phyloP scores from a whole-genome alignment of 1,139 yeast genomes.

The Blastobotrys serpentis region DNA sequence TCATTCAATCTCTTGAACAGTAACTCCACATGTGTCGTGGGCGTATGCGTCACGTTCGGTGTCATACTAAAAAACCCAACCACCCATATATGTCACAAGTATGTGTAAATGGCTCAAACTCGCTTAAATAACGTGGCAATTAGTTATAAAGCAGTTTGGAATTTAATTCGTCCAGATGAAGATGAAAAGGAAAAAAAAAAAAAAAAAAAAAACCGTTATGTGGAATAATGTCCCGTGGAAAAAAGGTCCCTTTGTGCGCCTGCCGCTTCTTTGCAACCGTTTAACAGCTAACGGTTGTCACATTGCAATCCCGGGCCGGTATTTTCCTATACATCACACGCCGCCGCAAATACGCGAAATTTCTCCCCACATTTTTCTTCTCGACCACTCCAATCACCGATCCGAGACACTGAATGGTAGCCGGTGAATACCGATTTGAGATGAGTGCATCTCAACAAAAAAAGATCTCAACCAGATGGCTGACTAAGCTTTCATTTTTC shows the following conservation, averaged over 20 bases:
- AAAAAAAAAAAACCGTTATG: neutral
- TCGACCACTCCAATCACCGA: too few relatives aligned
- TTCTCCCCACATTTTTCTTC: neutral
- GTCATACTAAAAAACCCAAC: too few relatives aligned
- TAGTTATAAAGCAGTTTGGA: too few relatives aligned
- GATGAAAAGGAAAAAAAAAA: too few relatives aligned
- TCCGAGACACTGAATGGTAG: too few relatives aligned
- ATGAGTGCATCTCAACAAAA: neutral
- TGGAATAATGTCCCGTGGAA: neutral
- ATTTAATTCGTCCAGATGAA: too few relatives aligned
- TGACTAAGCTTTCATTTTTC: too few relatives aligned
- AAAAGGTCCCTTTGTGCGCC: slow-evolving; percentile 2
- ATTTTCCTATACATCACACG: neutral
- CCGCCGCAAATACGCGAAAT: too few relatives aligned
- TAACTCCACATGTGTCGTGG: slow-evolving; percentile 19
- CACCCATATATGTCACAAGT: too few relatives aligned
- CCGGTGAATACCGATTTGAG: neutral
- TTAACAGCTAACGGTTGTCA: slow-evolving; percentile 9
- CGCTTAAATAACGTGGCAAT: too few relatives aligned
- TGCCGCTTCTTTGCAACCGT: slow-evolving; percentile 4
- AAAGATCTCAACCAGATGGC: too few relatives aligned
- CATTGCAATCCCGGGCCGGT: slow-evolving; percentile 7
- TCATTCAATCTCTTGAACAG: slow-evolving; percentile 19
- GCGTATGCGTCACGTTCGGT: slow-evolving; percentile 15
- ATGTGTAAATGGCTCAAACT: too few relatives aligned